phyloP scores from a whole-genome alignment of 306 rosid species.

The Hippophae gyantsensis region DNA sequence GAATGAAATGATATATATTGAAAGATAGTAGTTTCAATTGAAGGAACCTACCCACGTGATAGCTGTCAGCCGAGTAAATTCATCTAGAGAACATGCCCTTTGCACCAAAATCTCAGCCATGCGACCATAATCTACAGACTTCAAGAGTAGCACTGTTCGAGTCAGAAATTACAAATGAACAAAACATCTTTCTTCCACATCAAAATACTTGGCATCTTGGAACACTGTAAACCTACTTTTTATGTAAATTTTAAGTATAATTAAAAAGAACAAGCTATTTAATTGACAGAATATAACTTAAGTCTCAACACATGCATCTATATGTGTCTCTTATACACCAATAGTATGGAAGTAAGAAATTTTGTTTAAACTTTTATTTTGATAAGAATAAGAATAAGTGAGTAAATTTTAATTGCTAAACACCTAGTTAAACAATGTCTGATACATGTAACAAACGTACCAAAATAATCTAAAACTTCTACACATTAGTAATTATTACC shows the following conservation, averaged over 20 bases:
- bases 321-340: too few relatives aligned
- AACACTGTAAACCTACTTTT: constrained; percentile 19
- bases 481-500: too few relatives aligned
- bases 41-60: constrained; percentile 73
- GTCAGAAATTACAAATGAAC: constrained; percentile 93
- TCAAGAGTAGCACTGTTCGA: constrained; percentile 99
- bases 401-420: too few relatives aligned
- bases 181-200: constrained; percentile 33
- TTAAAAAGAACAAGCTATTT: too few relatives aligned
- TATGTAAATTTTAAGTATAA: neutral
- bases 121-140: constrained; percentile 99
- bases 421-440: too few relatives aligned
- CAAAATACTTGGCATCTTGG: constrained; percentile 22
- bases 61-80: constrained; percentile 92
- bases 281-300: too few relatives aligned
- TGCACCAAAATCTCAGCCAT: constrained; percentile 97
- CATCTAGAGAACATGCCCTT: constrained; percentile 84
- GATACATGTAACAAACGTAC: too few relatives aligned
- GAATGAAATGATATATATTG: neutral
- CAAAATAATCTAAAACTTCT: too few relatives aligned
- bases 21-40: neutral
- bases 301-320: too few relatives aligned
- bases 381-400: too few relatives aligned
- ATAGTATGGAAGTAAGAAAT: too few relatives aligned
- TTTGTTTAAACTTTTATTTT: too few relatives aligned